Conservation (phyloP, 495 filamentous ascomycete species). For the Talaromyces proteolyticus region DNA sequence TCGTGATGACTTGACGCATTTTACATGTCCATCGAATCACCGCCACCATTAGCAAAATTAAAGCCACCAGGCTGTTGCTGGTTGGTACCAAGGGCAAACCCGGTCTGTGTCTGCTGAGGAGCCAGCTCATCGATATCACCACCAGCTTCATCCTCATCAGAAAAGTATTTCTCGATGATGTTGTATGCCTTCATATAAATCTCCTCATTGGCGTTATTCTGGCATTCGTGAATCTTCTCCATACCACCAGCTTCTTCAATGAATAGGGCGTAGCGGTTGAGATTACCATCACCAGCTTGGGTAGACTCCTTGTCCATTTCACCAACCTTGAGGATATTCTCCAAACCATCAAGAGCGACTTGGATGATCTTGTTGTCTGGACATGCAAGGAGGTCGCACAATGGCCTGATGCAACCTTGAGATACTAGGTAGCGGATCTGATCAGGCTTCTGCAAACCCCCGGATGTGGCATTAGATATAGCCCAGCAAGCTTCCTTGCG, state of each 20-base stretch:
- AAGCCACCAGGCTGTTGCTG: conserved; percentile 75
- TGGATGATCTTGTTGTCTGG: conserved; percentile 99
- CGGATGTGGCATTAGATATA: conserved; percentile 97
- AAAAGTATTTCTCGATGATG: conserved; percentile 99
- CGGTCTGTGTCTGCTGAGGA: conserved; percentile 61
- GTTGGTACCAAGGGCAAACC: conserved; percentile 80
- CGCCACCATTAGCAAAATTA: conserved; percentile 82
- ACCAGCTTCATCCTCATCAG: conserved; percentile 87
- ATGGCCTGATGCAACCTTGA: conserved; percentile 93
- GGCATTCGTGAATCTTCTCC: conserved; percentile 99
- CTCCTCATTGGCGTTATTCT: conserved; percentile 99
- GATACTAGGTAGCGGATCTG: conserved; percentile 94
- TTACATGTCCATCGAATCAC: conserved; percentile 99
- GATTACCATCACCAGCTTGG: conserved; percentile 56
- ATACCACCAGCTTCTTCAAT: conserved; percentile 99
- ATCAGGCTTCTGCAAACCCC: conserved; percentile 96
- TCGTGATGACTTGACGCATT: conserved; percentile 5
- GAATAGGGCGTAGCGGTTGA: conserved; percentile 96
- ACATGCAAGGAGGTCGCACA: conserved; percentile 93
- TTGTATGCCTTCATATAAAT: conserved; percentile 99
- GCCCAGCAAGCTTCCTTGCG: conserved; percentile 99
- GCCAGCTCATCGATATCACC: conserved; percentile 67
- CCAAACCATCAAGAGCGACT: conserved; percentile 93
- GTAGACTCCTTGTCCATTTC: conserved; percentile 95
- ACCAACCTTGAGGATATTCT: conserved; percentile 99